phyloP scores from a whole-genome alignment of 305 asterid genomes.

The Caryopteris hybrid region DNA sequence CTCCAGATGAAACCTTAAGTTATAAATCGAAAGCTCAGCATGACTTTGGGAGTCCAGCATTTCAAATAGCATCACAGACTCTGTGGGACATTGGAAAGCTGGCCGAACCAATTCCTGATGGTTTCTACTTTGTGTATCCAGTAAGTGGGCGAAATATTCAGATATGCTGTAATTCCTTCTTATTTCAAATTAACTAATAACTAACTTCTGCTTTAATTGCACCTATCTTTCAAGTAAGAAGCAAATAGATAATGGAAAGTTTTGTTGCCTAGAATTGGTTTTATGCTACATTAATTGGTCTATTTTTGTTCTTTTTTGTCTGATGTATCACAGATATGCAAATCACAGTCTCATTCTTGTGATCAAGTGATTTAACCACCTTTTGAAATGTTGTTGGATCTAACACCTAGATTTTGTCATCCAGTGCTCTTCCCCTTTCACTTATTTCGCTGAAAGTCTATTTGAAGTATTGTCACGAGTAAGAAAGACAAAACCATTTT shows the following conservation, averaged over 20 bases:
- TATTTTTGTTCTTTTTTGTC: neutral
- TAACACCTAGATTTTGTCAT: neutral
- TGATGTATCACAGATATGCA: neutral
- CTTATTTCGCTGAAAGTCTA: neutral
- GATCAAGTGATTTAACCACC: neutral
- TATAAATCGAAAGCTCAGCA: slow-evolving; percentile 39
- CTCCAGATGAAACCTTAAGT: slow-evolving; percentile 44
- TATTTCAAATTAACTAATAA: neutral
- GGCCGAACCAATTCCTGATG: slow-evolving; percentile 77
- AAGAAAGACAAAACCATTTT: neutral
- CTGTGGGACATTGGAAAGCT: slow-evolving; percentile 87
- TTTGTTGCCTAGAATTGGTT: neutral
- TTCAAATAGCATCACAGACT: slow-evolving; percentile 62
- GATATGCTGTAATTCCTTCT: neutral
- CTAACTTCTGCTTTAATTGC: neutral
- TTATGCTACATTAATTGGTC: neutral
- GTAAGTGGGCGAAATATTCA: slow-evolving; percentile 37
- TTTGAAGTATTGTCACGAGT: neutral
- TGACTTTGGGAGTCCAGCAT: slow-evolving; percentile 43
- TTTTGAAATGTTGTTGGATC: neutral
- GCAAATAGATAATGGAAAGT: neutral
- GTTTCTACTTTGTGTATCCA: slow-evolving; percentile 75
- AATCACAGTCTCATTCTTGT: neutral
- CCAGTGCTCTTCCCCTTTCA: neutral
- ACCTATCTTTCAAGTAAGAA: neutral